These are phyloP conservation scores for Cenococcum geophilum DNA, from an alignment of 495 filamentous ascomycete species.

Conservation along the genomic window DNA sequence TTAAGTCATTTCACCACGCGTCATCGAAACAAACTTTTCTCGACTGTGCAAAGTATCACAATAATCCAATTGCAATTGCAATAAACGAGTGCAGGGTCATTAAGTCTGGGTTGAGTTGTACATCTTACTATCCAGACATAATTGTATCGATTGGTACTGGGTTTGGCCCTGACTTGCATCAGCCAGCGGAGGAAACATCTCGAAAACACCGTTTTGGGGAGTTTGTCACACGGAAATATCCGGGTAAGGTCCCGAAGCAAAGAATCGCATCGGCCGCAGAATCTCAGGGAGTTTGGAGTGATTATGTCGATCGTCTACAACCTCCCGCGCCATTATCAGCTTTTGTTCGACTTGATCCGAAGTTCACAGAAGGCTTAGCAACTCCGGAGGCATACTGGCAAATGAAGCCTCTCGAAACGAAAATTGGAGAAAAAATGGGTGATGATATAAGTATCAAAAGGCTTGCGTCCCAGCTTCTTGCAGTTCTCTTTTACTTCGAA, in stretches of 20 bases:
- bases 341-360: conserved; percentile 2
- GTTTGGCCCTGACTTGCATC: neutral
- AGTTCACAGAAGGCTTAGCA: neutral
- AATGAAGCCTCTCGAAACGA: conserved; percentile 1
- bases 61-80: conserved; percentile 1
- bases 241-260: neutral
- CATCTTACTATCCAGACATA: conserved; percentile 1
- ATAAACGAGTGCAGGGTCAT: conserved; percentile 5
- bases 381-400: neutral
- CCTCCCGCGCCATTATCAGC: neutral
- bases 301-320: neutral
- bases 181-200: neutral
- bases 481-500: conserved; percentile 7
- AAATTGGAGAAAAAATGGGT: neutral
- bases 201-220: neutral
- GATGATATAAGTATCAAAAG: neutral
- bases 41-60: neutral
- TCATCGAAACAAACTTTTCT: neutral
- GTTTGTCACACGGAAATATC: neutral
- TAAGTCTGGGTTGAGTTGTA: neutral
- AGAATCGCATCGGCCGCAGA: neutral
- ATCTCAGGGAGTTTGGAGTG: conserved; percentile 4
- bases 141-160: conserved; percentile 1
- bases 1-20: conserved; percentile 1
- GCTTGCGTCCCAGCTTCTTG: neutral